Evolutionary conservation across 1,139 yeast species (phyloP).

Genomic region (Yarrowia galli): DNA sequence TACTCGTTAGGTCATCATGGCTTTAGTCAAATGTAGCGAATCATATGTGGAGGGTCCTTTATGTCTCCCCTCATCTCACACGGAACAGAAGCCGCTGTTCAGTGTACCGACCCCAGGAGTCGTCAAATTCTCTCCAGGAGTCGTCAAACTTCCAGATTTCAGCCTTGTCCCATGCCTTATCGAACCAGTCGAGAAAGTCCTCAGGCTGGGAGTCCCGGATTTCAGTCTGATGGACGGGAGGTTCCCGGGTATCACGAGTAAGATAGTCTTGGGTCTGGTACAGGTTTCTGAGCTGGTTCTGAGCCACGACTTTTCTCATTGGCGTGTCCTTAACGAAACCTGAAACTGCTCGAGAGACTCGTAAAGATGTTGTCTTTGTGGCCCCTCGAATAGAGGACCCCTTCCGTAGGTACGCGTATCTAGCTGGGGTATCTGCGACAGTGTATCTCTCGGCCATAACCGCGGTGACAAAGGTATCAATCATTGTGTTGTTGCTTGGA

Average conservation of each 20-base stretch:
- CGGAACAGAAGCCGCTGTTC: neutral
- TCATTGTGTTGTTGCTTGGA: neutral
- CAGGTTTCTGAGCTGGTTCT: neutral
- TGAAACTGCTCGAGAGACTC: neutral
- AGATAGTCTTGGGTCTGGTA: neutral
- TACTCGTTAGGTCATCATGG: no score
- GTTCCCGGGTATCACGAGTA: neutral
- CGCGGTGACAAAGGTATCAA: neutral
- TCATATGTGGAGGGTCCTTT: no score
- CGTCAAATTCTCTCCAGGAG: neutral
- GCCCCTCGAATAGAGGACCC: no score
- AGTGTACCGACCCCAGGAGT: slow-evolving; percentile 1
- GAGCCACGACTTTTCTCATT: neutral
- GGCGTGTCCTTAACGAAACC: neutral
- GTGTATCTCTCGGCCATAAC: neutral
- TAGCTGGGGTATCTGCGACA: neutral
- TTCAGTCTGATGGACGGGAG: no score
- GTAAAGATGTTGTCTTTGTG: neutral
- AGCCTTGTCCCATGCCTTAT: neutral
- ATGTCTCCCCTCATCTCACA: neutral
- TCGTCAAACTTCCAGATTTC: slow-evolving; percentile 4
- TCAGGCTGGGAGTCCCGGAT: neutral
- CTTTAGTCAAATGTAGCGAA: slow-evolving; percentile 12
- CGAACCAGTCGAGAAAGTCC: neutral
- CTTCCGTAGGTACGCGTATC: neutral